Percentiles rank a stretch among this genome's conserved stretches.
These are phyloP conservation scores for Amaranthus tricolor DNA, from an alignment of 179 eudicot species.

Conservation along the genomic window DNA sequence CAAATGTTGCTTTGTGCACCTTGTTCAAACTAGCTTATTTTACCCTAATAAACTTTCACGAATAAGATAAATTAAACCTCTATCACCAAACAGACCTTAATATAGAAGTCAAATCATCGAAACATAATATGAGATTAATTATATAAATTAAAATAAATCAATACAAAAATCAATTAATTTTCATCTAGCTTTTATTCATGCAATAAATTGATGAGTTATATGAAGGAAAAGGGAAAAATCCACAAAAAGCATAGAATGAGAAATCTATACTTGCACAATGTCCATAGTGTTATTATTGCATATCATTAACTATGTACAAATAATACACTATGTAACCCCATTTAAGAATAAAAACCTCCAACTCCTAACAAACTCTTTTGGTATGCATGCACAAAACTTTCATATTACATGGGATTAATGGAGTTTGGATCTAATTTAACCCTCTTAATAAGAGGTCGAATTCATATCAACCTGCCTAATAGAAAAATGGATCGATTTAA, in stretches of 20 bases:
- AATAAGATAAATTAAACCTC: too few relatives aligned
- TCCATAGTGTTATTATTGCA: conserved; percentile 8
- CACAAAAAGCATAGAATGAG: neutral
- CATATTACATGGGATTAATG: neutral
- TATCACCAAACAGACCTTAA: too few relatives aligned
- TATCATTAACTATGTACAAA: neutral
- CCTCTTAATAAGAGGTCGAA: too few relatives aligned
- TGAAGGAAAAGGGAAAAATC: neutral
- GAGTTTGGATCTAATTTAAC: too few relatives aligned
- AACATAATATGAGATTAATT: neutral
- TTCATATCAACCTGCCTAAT: too few relatives aligned
- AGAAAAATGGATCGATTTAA: too few relatives aligned
- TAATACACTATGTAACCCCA: conserved; percentile 5
- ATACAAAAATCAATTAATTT: neutral
- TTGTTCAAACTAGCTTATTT: too few relatives aligned
- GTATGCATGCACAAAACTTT: neutral
- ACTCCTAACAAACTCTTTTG: neutral
- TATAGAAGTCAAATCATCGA: too few relatives aligned
- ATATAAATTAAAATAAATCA: too few relatives aligned
- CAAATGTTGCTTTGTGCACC: too few relatives aligned
- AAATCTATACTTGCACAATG: neutral
- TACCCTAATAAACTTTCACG: too few relatives aligned
- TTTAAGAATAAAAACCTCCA: neutral
- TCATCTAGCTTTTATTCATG: neutral
- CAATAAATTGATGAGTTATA: neutral